Base-by-base conservation (phyloP, 768 basidiomycete genomes). In the Pilatotrama ljubarskyi region DNA sequence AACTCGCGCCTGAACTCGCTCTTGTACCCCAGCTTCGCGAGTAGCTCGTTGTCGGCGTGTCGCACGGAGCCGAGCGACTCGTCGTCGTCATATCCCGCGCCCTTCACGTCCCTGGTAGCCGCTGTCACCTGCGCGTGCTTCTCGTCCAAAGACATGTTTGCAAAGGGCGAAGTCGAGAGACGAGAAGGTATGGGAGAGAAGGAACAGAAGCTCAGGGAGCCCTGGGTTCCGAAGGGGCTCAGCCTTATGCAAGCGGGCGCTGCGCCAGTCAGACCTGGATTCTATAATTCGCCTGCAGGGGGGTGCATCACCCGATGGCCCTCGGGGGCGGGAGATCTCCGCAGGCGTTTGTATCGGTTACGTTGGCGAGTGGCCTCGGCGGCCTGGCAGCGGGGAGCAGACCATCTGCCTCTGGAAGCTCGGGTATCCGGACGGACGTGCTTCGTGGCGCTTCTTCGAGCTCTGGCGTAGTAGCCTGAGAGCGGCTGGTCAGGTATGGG, bases 1-100 rank as follows among this genome's bases (percentile, higher is more conserved):
- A 90, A 90, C 71, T 90, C 86, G 53, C 88, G 84, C 67, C 77
- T 85, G 73, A 90, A 89, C 72, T 88, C 86, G 69, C 80, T 78
- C 75, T 80, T 87, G 70, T 90, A 90, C 10, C 88, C 88, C 35
- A 90, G 80, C 61, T 81, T 73, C 10, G 86, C 88, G 18, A 90
- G 81, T 38, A 80, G 75, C 5, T 67, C 75, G 69, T 89, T 77
- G 65, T 90, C 87, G 15, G 77, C 78, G 62, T 78, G 75, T 38
- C 64, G 68, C n/a, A 71, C n/a, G 3, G 59, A 57, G 6, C 66
- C 64, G 26, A 73, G 57, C 14, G 52, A 53, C 22, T 53, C 58
- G 18, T 60, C 42, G n/a, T 61, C 59, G 22, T 26, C 60, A 15
- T 22, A 32, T 6, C 51, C 49, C 15, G 52, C 43, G 36, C 15